Base-by-base conservation (phyloP, 176 grass and related monocot species). In the Oryza rufipogon region DNA sequence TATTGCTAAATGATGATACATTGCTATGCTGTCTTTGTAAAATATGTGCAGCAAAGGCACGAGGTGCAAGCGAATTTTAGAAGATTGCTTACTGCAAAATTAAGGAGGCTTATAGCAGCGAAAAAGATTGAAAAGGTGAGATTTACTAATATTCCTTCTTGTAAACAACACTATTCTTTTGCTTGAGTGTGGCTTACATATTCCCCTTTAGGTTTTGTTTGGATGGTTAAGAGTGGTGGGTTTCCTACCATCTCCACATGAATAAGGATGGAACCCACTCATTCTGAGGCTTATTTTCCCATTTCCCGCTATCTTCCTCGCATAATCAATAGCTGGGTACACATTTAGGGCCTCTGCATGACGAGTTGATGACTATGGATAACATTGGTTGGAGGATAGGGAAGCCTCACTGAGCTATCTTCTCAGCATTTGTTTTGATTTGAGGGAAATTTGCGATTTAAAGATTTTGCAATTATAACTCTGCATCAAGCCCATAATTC, bases 61-160 rank as follows among this genome's bases (percentile, higher is more conserved):
- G 80, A 84, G 36, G 91, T 95, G 67, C 96, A 90, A 84, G 77
- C 87, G 41, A 95, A 91, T 71, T 96, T 94, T 84, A 92, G 86
- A 80, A 91, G 93, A 86, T 73, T 94, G 48, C 83, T 99, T 75
- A 63, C 84, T 87, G 66, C 89, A 26, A 96, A 95, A 78, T 83
- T 99, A 82, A 90, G 91, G 63, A 84, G 93, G 38, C 96, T 99
- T 88, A 79, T 87, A 75, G 78, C 73, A 0, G 64, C 90, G n/a
- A 92, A 94, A 68, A 99, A 96, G 92, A 83, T 99, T 81, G 93
- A 96, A 87, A 99, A 94, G 87, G 96, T 94, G 86, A 89, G n/a
- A 23, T 63, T 63, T 63, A 58, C 58, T 63, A 23, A 64, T 51
- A 19, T 79, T 79, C 79, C 44, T 82, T 54, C 61, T 45, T 23